phyloP scores from a whole-genome alignment of 495 filamentous ascomycete genomes.

The Evernia prunastri region DNA sequence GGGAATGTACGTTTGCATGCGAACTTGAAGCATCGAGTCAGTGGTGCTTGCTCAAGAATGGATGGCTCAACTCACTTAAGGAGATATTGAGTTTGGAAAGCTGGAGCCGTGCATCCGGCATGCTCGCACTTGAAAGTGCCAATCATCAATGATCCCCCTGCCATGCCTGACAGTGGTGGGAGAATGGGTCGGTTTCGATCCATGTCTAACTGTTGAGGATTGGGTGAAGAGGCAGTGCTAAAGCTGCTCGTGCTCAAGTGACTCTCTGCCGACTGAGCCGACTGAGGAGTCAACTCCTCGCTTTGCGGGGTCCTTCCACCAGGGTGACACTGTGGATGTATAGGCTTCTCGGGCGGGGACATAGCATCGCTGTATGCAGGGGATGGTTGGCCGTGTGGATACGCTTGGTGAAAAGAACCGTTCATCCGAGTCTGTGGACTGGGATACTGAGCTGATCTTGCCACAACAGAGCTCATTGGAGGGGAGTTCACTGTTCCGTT shows the following conservation, averaged over 20 bases:
- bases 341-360: conserved; percentile 25
- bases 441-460: conserved; percentile 25
- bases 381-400: conserved; percentile 26
- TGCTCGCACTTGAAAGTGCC: conserved; percentile 54
- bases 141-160: conserved; percentile 13
- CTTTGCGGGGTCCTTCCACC: conserved; percentile 21
- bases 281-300: conserved; percentile 27
- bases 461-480: conserved; percentile 29
- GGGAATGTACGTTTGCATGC: conserved; percentile 95
- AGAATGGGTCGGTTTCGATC: conserved; percentile 32
- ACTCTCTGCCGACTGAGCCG: conserved; percentile 27
- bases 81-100: conserved; percentile 89
- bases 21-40: conserved; percentile 46
- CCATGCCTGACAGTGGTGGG: conserved; percentile 20
- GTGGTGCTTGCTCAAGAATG: conserved; percentile 6
- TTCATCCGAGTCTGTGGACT: conserved; percentile 25
- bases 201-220: conserved; percentile 46
- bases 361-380: conserved; percentile 28
- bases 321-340: conserved; percentile 8
- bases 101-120: conserved; percentile 69
- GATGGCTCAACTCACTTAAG: conserved; percentile 52
- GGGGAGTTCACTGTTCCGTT: conserved; percentile 32
- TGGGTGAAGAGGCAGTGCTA: conserved; percentile 33
- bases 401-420: conserved; percentile 18
- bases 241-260: conserved; percentile 24